Base-by-base conservation (phyloP, 768 basidiomycete species). In the Tulasnella sp. region DNA sequence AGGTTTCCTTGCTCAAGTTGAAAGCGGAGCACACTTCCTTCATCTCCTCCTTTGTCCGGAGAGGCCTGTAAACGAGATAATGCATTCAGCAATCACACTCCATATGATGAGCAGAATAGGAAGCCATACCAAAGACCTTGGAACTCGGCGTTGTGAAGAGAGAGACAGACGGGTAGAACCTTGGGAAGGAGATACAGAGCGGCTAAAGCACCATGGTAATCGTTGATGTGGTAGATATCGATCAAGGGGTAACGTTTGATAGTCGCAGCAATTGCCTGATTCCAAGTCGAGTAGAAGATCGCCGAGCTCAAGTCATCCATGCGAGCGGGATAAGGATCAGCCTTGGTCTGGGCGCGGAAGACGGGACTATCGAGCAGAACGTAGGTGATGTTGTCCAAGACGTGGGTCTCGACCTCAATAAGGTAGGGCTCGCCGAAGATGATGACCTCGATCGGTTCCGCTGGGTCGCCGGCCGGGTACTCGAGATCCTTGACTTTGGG, bases 281-380 rank as follows among this genome's bases (percentile, higher is more conserved):
- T 96, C 93, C 93, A 96, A 17, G 93, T 93, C 51, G 93, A 95
- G 71, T 96, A 96, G 78, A 95, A 96, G 68, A 95, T 95, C 43
- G 93, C 93, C 9, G 93, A 95, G 65, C 86, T 88, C 64, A 96
- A 78, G 70, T 96, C 93, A 68, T 96, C 93, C 93, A 96, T 96
- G 66, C 93, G 88, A 67, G 90, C 86, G 29, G 93, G 93, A 70
- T 96, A 96, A 2, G 93, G 93, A 67, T 96, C 93, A 0, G 93
- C 77, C 72, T 95, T 96, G 15, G 93, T 94, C 72, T 96, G 93
- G 2, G 93, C 91, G 48, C 93, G 86, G 82, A 96, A 96, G 23
- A 96, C 93, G 45, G 93, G 93, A 65, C 86, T 88, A 76, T 95
- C 93, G 63, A 96, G 82, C 54, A 96, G 82, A 64, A 95, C 84